Conservation (phyloP, 176 grass and related monocot species). For the Lolium perenne region DNA sequence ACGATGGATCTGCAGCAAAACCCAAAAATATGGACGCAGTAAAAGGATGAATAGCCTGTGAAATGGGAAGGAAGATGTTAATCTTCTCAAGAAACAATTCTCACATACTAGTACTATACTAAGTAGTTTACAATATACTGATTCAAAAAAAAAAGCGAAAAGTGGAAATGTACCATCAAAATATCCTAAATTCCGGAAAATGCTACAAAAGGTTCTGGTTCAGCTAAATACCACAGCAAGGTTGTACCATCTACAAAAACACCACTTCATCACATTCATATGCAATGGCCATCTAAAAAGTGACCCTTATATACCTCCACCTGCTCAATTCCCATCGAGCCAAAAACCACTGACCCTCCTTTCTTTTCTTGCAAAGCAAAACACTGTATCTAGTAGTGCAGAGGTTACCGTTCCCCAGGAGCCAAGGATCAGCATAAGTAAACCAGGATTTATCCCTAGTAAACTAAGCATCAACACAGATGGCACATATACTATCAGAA, state of each 20-base stretch:
- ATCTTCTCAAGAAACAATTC: slow-evolving; percentile 14
- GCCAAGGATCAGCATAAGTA: background rate
- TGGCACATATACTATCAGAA: background rate
- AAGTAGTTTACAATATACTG: slow-evolving; percentile 9
- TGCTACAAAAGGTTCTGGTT: too few relatives aligned
- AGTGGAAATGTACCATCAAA: background rate
- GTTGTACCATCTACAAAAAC: background rate
- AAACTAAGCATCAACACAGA: background rate
- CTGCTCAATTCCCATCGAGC: background rate
- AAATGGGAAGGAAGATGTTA: slow-evolving; percentile 46
- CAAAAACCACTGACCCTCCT: background rate
- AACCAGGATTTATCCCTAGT: background rate
- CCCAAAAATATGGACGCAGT: slow-evolving; percentile 76
- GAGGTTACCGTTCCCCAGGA: background rate
- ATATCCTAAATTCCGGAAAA: background rate
- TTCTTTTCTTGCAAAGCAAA: background rate
- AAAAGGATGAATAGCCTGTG: slow-evolving; percentile 71
- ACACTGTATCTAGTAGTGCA: background rate
- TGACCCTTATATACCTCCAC: background rate
- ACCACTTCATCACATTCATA: background rate
- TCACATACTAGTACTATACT: slow-evolving; percentile 18
- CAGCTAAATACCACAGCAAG: background rate
- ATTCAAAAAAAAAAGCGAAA: background rate
- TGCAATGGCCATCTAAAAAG: background rate
- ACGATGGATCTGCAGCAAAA: slow-evolving; percentile 77